These are phyloP conservation scores for Furcasterigmium furcatum DNA, from an alignment of 2,329 filamentous ascomycete species.

Conservation along the genomic window DNA sequence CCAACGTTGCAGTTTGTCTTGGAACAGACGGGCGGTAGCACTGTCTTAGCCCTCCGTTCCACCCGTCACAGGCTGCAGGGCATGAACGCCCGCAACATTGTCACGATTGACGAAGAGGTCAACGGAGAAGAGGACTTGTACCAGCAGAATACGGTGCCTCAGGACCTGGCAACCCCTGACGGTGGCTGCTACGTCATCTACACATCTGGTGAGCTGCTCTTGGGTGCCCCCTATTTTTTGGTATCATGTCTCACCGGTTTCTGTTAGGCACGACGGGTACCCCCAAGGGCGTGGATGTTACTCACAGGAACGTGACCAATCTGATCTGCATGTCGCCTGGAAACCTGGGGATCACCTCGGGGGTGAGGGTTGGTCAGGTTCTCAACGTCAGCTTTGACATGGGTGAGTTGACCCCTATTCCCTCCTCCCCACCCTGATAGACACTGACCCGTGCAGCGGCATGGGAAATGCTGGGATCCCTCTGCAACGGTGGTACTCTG, in stretches of 20 bases:
- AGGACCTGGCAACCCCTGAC: conserved; percentile 24
- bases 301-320: conserved; percentile 52
- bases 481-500: conserved; percentile 56
- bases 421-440: neutral
- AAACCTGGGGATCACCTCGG: conserved; percentile 42
- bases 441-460: conserved; percentile 36
- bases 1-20: conserved; percentile 45
- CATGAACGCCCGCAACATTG: neutral
- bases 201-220: conserved; percentile 37
- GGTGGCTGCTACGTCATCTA: conserved; percentile 46
- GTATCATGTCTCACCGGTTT: neutral
- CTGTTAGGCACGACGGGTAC: conserved; percentile 47
- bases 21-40: conserved; percentile 32
- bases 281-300: conserved; percentile 56
- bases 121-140: neutral
- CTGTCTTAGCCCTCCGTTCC: conserved; percentile 35
- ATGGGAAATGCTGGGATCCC: conserved; percentile 54
- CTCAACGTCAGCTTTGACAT: conserved; percentile 59
- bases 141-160: neutral
- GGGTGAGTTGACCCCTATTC: conserved; percentile 36
- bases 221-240: neutral
- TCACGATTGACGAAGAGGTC: conserved; percentile 4
- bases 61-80: conserved; percentile 2
- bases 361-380: conserved; percentile 49
- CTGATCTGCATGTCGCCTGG: conserved; percentile 47